Conservation (phyloP, 176 grass and related monocot genomes). For the Bonia amplexicaulis region DNA sequence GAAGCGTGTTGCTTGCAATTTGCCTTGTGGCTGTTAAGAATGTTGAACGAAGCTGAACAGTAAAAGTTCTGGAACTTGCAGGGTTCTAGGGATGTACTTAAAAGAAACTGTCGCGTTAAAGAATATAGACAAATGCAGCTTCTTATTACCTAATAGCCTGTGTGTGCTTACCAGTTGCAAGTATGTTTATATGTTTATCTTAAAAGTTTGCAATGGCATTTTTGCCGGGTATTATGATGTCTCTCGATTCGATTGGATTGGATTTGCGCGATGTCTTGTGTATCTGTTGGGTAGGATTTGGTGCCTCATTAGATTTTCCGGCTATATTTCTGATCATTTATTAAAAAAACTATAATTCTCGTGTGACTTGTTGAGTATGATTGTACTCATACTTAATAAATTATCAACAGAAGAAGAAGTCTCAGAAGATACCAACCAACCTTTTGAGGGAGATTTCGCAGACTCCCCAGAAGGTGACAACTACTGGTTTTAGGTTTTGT, state of each 20-base stretch:
- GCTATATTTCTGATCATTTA: neutral
- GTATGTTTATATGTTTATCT: neutral
- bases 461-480: no score
- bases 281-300: neutral
- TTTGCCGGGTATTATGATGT: neutral
- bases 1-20: constrained; percentile 10
- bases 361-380: no score
- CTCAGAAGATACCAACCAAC: no score
- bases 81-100: constrained; percentile 10
- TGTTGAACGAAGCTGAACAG: constrained; percentile 1
- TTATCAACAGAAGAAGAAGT: no score
- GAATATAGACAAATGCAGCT: constrained; percentile 1
- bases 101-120: constrained; percentile 1
- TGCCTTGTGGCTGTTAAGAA: neutral
- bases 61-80: neutral
- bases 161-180: neutral
- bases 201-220: neutral
- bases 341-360: neutral
- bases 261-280: neutral
- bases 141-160: neutral
- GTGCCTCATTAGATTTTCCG: neutral
- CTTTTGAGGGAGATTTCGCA: no score
- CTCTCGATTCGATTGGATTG: neutral
- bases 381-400: no score
- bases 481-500: no score